Evolutionary conservation across 208 protist species (phyloP), one percentile per base, ranked within the genome.

Genomic region (Trypanosoma platydactyli): DNA sequence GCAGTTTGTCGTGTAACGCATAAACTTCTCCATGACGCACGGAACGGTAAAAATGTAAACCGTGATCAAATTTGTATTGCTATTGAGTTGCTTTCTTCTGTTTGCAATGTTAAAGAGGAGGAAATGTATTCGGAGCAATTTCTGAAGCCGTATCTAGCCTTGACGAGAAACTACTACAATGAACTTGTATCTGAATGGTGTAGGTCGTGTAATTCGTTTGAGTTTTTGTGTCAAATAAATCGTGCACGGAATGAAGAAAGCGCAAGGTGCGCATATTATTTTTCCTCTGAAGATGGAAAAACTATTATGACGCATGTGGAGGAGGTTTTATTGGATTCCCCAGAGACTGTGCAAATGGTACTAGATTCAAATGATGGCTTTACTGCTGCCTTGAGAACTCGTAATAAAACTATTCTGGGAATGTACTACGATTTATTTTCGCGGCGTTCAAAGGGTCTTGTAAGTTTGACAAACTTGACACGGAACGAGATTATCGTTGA

Each of bases 91-190:
- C 85, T 94, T 62, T 84, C 84, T 7, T 79, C 81, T 16, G 89
- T 94, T 77, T 88, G 79, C 63, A 73, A 81, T 48, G 81, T 83
- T 12, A 81, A 83, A 38, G 74, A 69, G 9, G 71, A 86, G 30
- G 76, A 76, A 27, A 81, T 92, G 20, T 94, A 92, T 66, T 41
- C 55, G n/a, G 81, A 88, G 1, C 78, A 79, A 12, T 94, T 96
- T 80, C 60, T 94, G 2, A 70, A 82, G 30, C 83, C 80, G 15
- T 95, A 87, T 67, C 22, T 94, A 15, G 65, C 57, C 0, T 51
- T 71, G 44, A 92, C 84, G 27, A 69, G 73, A 50, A 64, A 64
- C 27, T 64, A 91, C 60, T 93, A 92, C 64, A 64, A 83, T 53
- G 24, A 55, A 3, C 64, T 80, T 41, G 42, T 89, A 27, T 54